phyloP scores from a whole-genome alignment of 805 yeast species.

The Hanseniaspora vineae region DNA sequence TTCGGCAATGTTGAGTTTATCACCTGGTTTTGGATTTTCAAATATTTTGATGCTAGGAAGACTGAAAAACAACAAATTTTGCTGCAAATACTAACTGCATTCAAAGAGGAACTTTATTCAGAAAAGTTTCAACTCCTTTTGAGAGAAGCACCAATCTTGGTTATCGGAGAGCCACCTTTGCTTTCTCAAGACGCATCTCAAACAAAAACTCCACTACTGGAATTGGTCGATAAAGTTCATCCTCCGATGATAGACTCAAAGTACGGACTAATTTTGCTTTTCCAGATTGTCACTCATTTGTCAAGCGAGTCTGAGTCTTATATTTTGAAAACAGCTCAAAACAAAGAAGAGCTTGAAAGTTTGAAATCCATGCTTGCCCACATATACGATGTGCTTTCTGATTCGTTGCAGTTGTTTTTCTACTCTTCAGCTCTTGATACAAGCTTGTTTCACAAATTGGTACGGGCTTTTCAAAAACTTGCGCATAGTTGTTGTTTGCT shows the following conservation, averaged over 20 bases:
- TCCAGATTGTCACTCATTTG: constrained; percentile 37
- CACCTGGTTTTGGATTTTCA: constrained; percentile 38
- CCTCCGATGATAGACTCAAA: constrained; percentile 58
- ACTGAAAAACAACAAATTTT: constrained; percentile 49
- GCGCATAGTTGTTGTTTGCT: constrained; percentile 75
- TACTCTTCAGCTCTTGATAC: constrained; percentile 52
- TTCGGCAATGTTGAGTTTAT: constrained; percentile 44
- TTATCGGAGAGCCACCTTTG: constrained; percentile 16
- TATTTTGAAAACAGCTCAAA: constrained; percentile 30
- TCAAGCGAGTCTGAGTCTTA: constrained; percentile 58
- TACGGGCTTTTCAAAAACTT: constrained; percentile 66
- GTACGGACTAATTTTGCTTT: constrained; percentile 47
- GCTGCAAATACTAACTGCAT: constrained; percentile 36
- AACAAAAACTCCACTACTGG: constrained; percentile 47
- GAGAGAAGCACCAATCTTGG: constrained; percentile 24
- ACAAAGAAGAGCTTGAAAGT: constrained; percentile 6
- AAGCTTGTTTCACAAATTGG: constrained; percentile 52
- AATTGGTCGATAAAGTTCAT: constrained; percentile 67
- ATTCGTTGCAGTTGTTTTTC: constrained; percentile 37
- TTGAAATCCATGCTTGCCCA: constrained; percentile 20
- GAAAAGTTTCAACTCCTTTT: constrained; percentile 21
- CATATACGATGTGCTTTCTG: constrained; percentile 30
- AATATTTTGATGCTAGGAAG: constrained; percentile 41
- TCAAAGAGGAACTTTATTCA: constrained; percentile 24
- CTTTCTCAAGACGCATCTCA: constrained; percentile 33